Base-by-base conservation (phyloP, 352 stramenopile species). In the Pythium phragmitis region DNA sequence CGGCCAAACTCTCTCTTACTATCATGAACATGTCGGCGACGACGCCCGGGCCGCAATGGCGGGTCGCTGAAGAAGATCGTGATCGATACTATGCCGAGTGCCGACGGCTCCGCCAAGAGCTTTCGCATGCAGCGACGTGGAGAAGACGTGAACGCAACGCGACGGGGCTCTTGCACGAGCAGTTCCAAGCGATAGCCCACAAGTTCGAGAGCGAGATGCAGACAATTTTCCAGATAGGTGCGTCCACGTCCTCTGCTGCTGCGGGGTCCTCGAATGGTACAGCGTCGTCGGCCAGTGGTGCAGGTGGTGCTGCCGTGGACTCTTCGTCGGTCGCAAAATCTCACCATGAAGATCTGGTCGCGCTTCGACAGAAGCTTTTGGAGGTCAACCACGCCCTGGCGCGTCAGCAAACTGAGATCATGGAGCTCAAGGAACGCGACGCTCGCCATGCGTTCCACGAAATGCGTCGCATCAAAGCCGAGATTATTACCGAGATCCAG, bases 61-160 rank as follows among this genome's bases (percentile, higher is more conserved):
- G 76, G 54, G 80, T 89, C 1, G 67, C 61, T 23, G 56, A 76
- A 23, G 73, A 89, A 49, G 82, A 91, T 60, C 83, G 83, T 19
- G 80, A 91, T 26, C 75, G 82, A 17, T 91, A 91, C 51, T 88
- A 82, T 57, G 73, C 82, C 7, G 82, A 91, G 49, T 84, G 68
- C 30, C 80, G 80, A 21, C 70, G 74, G n/a, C 68, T 91, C 55
- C 76, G 78, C n/a, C 76, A 88, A 57, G 82, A 91, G 54, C 48
- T 92, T 17, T 79, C 72, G 11, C 70, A 75, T 19, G 70, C 72
- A 1, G 78, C 89, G 60, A 60, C 78, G 2, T 79, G 77, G 46
- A 74, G 80, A 55, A 65, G 79, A 28, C 64, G 60, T 42, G 72
- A 89, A 53, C 83, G 78, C 51, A 72, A 70, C 6, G 63, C 80